Evolutionary conservation across 495 filamentous ascomycete species (phyloP).

Genomic region (Penicillium silybi): DNA sequence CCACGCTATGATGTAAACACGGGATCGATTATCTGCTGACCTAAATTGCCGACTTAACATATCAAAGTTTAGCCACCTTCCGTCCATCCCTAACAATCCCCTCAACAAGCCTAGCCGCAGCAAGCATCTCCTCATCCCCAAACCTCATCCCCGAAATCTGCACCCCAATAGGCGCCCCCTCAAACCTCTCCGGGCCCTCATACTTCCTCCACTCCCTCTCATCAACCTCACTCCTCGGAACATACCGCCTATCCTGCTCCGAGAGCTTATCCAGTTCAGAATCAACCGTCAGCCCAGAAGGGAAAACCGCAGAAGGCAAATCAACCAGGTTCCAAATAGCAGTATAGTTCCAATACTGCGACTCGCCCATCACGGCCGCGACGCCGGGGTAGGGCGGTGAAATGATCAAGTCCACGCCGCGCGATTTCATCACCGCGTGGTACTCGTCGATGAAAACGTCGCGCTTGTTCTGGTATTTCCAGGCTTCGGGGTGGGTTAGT

Average conservation of each 20-base stretch:
- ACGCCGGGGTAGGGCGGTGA: constrained; percentile 57
- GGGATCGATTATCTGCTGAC: too few relatives aligned
- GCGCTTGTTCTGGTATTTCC: constrained; percentile 44
- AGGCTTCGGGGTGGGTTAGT: constrained; percentile 38
- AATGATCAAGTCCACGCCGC: constrained; percentile 66
- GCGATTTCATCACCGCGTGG: constrained; percentile 54
- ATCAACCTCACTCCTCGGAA: constrained; percentile 29
- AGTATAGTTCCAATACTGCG: constrained; percentile 69
- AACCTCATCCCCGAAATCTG: constrained; percentile 49
- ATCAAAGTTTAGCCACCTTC: constrained; percentile 10
- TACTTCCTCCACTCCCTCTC: constrained; percentile 41
- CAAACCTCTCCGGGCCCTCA: constrained; percentile 28
- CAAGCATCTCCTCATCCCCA: constrained; percentile 40
- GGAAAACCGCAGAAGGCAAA: constrained; percentile 59
- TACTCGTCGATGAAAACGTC: constrained; percentile 58
- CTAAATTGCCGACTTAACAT: too few relatives aligned
- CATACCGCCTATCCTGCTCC: constrained; percentile 25
- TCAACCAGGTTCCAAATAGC: constrained; percentile 72
- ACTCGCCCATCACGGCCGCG: constrained; percentile 56
- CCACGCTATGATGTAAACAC: too few relatives aligned
- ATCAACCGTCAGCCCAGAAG: constrained; percentile 45
- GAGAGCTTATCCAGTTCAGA: constrained; percentile 25
- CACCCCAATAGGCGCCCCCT: constrained; percentile 46
- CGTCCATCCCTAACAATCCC: constrained; percentile 20
- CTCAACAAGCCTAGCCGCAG: constrained; percentile 31